These are phyloP conservation scores for Candida sakaeoensis DNA, from an alignment of 805 yeast genomes.

Conservation along the genomic window DNA sequence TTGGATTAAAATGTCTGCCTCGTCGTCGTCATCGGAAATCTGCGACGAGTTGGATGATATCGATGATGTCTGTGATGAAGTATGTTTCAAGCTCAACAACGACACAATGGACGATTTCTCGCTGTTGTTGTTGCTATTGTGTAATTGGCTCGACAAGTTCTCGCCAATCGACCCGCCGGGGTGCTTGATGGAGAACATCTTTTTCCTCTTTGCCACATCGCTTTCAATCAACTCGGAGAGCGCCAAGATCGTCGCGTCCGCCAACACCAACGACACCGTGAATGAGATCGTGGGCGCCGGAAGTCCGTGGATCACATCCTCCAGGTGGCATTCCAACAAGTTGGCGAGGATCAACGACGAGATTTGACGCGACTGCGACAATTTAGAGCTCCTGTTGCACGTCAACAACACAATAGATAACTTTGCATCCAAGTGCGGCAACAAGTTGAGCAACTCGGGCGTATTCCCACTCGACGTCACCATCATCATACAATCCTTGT, in stretches of 20 bases:
- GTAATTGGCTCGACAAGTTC: constrained; percentile 19
- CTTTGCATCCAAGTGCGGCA: constrained; percentile 52
- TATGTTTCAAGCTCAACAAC: constrained; percentile 13
- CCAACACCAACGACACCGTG: constrained; percentile 67
- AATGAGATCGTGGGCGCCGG: constrained; percentile 89
- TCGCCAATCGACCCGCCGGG: constrained; percentile 92
- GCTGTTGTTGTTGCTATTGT: not conserved
- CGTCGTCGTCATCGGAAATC: constrained; percentile 9
- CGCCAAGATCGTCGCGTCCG: constrained; percentile 77
- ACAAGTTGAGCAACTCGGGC: constrained; percentile 60
- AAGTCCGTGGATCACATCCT: constrained; percentile 65
- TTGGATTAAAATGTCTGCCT: too few species aligned
- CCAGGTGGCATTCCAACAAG: constrained; percentile 54
- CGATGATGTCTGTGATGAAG: not conserved
- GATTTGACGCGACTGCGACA: constrained; percentile 50
- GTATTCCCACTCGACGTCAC: constrained; percentile 82
- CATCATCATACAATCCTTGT: constrained; percentile 53
- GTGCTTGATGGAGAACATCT: constrained; percentile 65
- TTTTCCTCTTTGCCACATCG: constrained; percentile 51
- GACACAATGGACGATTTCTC: constrained; percentile 8
- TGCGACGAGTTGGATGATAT: constrained; percentile 11
- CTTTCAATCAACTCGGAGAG: constrained; percentile 62
- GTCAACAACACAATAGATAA: constrained; percentile 63
- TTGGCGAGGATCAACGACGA: constrained; percentile 57
- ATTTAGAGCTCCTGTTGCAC: constrained; percentile 52